Evolutionary conservation across 768 basidiomycete species (phyloP).

Genomic region (Leccinum pellstonianum): DNA sequence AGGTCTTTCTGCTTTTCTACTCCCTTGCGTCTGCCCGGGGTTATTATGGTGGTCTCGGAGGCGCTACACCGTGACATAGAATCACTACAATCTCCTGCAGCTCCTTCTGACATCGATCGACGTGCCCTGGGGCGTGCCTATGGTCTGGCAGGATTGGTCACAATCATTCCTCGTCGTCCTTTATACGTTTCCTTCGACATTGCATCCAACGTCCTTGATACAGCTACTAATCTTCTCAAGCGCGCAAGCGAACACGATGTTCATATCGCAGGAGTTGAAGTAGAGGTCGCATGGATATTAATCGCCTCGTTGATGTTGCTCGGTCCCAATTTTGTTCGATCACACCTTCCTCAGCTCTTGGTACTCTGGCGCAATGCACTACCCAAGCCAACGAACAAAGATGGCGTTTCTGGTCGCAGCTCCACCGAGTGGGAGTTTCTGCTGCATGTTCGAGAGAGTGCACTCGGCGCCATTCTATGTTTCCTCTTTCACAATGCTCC

Average conservation of each 20-base stretch:
- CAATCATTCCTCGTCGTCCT: slow-evolving; percentile 81
- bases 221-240: slow-evolving; percentile 87
- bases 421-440: slow-evolving; percentile 88
- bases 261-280: slow-evolving; percentile 74
- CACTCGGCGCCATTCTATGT: slow-evolving; percentile 82
- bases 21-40: slow-evolving; percentile 78
- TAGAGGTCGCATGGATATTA: slow-evolving; percentile 92
- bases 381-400: slow-evolving; percentile 92
- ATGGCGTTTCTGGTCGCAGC: slow-evolving; percentile 62
- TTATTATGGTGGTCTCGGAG: slow-evolving; percentile 73
- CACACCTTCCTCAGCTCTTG: slow-evolving; percentile 89
- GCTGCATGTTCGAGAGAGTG: slow-evolving; percentile 85
- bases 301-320: slow-evolving; percentile 90
- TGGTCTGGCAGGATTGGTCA: slow-evolving; percentile 83
- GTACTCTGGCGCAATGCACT: slow-evolving; percentile 97
- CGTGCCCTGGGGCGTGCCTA: slow-evolving; percentile 87
- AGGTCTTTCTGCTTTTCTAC: slow-evolving; percentile 90
- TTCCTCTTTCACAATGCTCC: slow-evolving; percentile 82
- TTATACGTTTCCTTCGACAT: slow-evolving; percentile 95
- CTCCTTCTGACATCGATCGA: slow-evolving; percentile 64
- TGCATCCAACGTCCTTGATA: slow-evolving; percentile 85
- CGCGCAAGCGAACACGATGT: slow-evolving; percentile 90
- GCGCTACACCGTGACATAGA: slow-evolving; percentile 82
- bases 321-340: slow-evolving; percentile 89
- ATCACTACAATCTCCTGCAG: slow-evolving; percentile 67